phyloP scores from a whole-genome alignment of 352 stramenopile species.

The Phytophthora aleatoria region DNA sequence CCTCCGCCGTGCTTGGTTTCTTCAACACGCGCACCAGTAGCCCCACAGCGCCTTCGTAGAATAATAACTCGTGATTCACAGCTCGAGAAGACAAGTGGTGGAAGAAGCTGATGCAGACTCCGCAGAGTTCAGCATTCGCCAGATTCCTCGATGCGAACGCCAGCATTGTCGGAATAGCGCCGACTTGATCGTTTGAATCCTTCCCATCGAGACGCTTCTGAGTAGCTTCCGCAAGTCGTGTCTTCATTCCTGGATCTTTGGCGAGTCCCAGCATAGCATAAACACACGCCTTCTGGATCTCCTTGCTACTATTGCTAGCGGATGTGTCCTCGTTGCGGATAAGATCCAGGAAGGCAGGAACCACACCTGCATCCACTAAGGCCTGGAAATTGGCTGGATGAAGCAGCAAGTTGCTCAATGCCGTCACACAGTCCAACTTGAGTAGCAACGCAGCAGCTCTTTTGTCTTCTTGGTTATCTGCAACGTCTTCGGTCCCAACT shows the following conservation, averaged over 20 bases:
- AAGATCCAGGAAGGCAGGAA: constrained; percentile 66
- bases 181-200: constrained; percentile 29
- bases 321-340: constrained; percentile 44
- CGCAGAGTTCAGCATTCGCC: constrained; percentile 64
- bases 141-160: constrained; percentile 65
- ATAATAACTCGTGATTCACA: constrained; percentile 71
- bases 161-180: constrained; percentile 73
- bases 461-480: constrained; percentile 27
- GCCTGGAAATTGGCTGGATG: constrained; percentile 78
- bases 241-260: constrained; percentile 76
- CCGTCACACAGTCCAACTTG: constrained; percentile 81
- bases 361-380: constrained; percentile 81
- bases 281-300: constrained; percentile 79
- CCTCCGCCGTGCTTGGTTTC: constrained; percentile 45
- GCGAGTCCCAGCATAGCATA: constrained; percentile 81
- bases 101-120: constrained; percentile 71
- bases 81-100: constrained; percentile 67
- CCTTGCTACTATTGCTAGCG: constrained; percentile 42
- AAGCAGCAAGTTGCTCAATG: constrained; percentile 83
- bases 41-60: constrained; percentile 60
- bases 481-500: constrained; percentile 1
- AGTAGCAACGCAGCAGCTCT: constrained; percentile 46
- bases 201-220: constrained; percentile 26
- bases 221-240: constrained; percentile 56
- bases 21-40: constrained; percentile 61